phyloP scores from a whole-genome alignment of 1,284 basidiomycete species.

The Apiotrichum gracile region DNA sequence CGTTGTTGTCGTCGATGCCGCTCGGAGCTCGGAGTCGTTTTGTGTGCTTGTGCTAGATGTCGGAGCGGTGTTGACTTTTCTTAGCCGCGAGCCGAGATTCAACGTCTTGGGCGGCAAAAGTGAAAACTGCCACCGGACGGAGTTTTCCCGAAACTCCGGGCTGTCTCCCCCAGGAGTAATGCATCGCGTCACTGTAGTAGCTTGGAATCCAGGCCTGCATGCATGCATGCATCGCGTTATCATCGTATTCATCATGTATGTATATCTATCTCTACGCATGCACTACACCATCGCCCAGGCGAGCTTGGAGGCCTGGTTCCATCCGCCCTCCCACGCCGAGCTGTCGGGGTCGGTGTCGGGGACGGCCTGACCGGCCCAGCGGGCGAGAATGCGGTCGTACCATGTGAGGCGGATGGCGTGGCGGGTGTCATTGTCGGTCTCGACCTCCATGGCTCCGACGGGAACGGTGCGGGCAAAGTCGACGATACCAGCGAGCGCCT shows the following conservation, averaged over 20 bases:
- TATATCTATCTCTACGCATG: no score
- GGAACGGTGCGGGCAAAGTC: conserved; percentile 17
- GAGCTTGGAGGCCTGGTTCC: conserved; percentile 24
- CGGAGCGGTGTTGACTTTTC: not conserved
- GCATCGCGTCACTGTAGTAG: not conserved
- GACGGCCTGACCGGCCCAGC: conserved; percentile 15
- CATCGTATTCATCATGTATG: no score
- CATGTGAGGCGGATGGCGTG: conserved; percentile 20
- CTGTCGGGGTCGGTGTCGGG: conserved; percentile 20
- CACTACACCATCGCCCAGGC: conserved; percentile 22
- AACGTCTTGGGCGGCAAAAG: not conserved
- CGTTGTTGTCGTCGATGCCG: no score
- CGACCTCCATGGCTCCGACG: conserved; percentile 23
- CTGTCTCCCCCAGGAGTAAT: not conserved
- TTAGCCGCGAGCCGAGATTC: not conserved
- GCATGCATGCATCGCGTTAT: no score
- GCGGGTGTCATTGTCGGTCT: conserved; percentile 22
- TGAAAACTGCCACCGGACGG: not conserved
- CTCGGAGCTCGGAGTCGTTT: not conserved
- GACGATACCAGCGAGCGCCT: conserved; percentile 16
- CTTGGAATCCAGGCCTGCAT: not conserved
- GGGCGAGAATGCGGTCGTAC: conserved; percentile 24
- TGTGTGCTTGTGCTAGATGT: not conserved
- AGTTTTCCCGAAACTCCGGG: not conserved
- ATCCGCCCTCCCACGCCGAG: conserved; percentile 27